These are phyloP conservation scores for Fusarium luffae DNA, from an alignment of 2,329 filamentous ascomycete genomes.

Conservation along the genomic window DNA sequence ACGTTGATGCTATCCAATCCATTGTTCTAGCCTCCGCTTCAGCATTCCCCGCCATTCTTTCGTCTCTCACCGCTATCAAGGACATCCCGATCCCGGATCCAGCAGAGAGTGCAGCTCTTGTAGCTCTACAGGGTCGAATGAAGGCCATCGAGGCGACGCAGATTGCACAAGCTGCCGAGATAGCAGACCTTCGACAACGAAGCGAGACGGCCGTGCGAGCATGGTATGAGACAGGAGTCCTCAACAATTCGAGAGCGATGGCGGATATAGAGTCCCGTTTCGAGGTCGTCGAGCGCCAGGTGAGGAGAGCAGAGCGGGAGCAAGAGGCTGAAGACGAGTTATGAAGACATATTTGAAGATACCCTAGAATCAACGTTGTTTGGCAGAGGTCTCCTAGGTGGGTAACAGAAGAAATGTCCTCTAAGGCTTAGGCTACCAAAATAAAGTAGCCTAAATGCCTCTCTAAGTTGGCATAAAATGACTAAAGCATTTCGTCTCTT, in stretches of 20 bases:
- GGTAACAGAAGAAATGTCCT: no score
- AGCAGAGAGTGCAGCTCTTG: constrained; percentile 65
- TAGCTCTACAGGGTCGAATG: constrained; percentile 70
- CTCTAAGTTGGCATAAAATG: no score
- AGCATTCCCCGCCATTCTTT: constrained; percentile 66
- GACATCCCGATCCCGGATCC: constrained; percentile 68
- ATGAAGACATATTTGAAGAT: constrained; percentile 38
- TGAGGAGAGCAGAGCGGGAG: constrained; percentile 70
- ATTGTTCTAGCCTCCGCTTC: constrained; percentile 68
- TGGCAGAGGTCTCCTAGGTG: background rate
- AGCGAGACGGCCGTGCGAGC: constrained; percentile 71
- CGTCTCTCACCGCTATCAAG: constrained; percentile 66
- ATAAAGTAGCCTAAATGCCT: no score
- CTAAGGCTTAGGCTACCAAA: no score
- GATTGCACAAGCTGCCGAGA: constrained; percentile 68
- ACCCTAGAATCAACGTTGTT: constrained; percentile 21
- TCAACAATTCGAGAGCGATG: constrained; percentile 75
- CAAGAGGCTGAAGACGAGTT: constrained; percentile 43
- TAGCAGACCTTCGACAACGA: constrained; percentile 70
- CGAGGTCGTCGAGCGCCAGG: constrained; percentile 70
- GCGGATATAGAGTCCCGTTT: constrained; percentile 77
- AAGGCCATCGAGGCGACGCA: constrained; percentile 70
- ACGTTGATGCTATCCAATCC: constrained; percentile 62
- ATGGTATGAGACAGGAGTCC: constrained; percentile 80
- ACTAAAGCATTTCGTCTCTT: no score